These are phyloP conservation scores for Flaveria robusta DNA, from an alignment of 129 eudicot genomes.

Conservation along the genomic window DNA sequence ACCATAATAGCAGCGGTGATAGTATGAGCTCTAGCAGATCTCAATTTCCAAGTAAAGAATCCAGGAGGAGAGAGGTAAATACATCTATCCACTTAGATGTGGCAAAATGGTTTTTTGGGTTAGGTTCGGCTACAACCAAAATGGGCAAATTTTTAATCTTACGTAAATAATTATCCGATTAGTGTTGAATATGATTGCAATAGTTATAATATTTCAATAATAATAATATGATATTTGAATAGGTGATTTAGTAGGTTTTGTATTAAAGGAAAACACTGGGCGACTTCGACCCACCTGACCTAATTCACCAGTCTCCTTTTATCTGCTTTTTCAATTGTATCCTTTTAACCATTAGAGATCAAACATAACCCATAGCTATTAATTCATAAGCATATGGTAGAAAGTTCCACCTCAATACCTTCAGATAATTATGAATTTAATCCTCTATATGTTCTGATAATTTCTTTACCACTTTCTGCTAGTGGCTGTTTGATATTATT, in stretches of 20 bases:
- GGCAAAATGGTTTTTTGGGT: background rate
- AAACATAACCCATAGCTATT: background rate
- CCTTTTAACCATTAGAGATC: background rate
- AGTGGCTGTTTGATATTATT: no score
- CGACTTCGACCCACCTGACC: background rate
- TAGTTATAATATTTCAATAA: background rate
- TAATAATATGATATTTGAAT: background rate
- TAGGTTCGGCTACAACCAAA: background rate
- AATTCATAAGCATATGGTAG: background rate
- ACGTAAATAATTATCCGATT: background rate
- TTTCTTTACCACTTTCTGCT: no score
- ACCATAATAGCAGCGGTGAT: constrained; percentile 57
- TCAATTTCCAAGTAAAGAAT: constrained; percentile 82
- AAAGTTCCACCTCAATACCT: background rate
- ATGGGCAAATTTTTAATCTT: background rate
- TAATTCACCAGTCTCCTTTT: background rate
- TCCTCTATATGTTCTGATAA: background rate
- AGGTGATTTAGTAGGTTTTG: background rate
- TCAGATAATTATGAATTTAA: background rate
- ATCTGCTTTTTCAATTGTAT: background rate
- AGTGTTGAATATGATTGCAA: background rate
- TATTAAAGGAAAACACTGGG: background rate
- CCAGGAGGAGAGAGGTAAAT: constrained; percentile 81
- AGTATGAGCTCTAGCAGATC: constrained; percentile 69
- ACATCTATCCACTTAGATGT: background rate